Evolutionary conservation across 192 early-diverging fungal species (phyloP).

Genomic region (Coemansia sp.): DNA sequence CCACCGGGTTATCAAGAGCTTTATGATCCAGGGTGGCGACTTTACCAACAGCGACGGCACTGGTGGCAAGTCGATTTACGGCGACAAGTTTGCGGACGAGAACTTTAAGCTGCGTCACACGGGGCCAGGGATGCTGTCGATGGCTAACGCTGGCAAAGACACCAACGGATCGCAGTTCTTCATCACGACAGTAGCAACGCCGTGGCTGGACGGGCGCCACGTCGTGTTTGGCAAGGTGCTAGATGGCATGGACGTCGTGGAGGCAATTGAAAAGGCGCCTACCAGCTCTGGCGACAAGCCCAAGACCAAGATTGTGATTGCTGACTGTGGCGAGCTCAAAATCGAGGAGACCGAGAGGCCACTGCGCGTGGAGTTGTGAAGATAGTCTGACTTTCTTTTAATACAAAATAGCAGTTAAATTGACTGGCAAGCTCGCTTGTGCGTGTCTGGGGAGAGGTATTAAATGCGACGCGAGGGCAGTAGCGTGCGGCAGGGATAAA

Average conservation of each 20-base stretch:
- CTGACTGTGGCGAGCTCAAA: constrained; percentile 73
- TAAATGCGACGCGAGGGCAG: not conserved
- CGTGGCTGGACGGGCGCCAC: constrained; percentile 80
- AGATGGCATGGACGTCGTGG: constrained; percentile 76
- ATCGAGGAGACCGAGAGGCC: constrained; percentile 59
- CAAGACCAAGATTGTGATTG: constrained; percentile 70
- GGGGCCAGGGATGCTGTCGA: constrained; percentile 69
- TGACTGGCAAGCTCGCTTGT: not conserved
- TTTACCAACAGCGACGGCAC: constrained; percentile 80
- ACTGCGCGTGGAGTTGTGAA: constrained; percentile 52
- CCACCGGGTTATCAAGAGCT: constrained; percentile 87
- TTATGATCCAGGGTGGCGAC: constrained; percentile 94
- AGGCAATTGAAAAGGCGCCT: constrained; percentile 64
- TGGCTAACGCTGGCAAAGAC: constrained; percentile 79
- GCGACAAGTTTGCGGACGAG: constrained; percentile 79
- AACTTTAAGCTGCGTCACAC: constrained; percentile 75
- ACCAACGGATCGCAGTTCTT: constrained; percentile 91
- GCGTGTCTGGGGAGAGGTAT: not conserved
- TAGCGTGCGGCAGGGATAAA: not conserved
- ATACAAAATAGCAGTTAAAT: constrained; percentile 20
- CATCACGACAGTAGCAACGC: constrained; percentile 68
- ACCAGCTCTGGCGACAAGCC: constrained; percentile 69
- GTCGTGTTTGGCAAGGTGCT: constrained; percentile 82
- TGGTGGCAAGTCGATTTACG: constrained; percentile 85
- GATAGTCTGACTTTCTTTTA: not conserved